Evolutionary conservation across 306 rosid genomes (phyloP).

Genomic region (peach (Prunus persica)): DNA sequence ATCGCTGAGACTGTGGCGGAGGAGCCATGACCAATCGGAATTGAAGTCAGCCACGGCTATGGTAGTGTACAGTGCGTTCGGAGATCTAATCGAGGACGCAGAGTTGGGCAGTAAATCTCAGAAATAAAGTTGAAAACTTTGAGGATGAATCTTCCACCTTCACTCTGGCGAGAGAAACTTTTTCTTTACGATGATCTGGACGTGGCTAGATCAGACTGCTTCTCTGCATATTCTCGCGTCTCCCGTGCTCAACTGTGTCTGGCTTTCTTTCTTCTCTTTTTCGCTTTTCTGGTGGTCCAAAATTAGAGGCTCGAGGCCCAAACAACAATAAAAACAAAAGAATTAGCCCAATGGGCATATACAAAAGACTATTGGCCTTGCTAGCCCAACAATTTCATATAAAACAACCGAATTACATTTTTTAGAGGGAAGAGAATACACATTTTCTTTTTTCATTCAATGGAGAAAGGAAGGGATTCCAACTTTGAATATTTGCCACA

Average conservation of each 20-base stretch:
- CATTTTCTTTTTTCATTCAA: too few relatives aligned
- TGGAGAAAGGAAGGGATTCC: too few relatives aligned
- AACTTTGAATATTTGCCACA: too few relatives aligned
- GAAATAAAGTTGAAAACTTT: not conserved
- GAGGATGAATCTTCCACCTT: not conserved
- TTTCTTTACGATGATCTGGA: conserved; percentile 2
- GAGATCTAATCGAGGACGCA: conserved; percentile 15
- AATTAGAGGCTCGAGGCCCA: not conserved
- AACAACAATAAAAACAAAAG: not conserved
- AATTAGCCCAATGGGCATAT: not conserved
- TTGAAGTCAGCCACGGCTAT: conserved; percentile 7
- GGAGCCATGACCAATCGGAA: conserved; percentile 76
- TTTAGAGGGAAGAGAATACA: too few relatives aligned
- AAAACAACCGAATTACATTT: too few relatives aligned
- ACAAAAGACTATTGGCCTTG: too few relatives aligned
- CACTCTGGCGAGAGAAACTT: not conserved
- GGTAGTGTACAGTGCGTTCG: conserved; percentile 16
- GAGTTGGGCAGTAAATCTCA: conserved; percentile 9
- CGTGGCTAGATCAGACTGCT: conserved; percentile 41
- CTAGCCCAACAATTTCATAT: too few relatives aligned
- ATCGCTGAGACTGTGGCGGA: conserved; percentile 74
- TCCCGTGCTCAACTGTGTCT: not conserved
- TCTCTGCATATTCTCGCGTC: not conserved
- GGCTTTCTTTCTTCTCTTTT: not conserved
- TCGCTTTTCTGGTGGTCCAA: not conserved